Base-by-base conservation (phyloP, 441 rosid species). In the Populus hybrid region DNA sequence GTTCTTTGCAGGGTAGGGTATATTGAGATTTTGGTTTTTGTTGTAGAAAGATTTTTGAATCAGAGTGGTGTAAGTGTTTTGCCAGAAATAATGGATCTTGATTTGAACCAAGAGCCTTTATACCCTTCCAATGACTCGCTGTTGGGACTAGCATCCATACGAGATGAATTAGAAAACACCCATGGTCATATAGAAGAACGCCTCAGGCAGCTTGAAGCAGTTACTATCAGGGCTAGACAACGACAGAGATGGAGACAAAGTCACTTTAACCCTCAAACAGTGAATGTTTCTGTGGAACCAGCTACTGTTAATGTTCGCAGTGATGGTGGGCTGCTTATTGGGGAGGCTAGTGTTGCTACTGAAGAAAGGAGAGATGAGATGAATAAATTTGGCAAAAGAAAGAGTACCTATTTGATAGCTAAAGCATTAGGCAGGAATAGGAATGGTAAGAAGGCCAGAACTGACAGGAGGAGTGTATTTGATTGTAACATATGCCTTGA, bases 401-500 rank as follows among this genome's bases (percentile, higher is more conserved):
- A 73, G 20, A 35, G 77, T 84, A 77, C 80, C 14, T 77, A 81
- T 78, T 71, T 90, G 84, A 83, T 90, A 80, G 86, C 89, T 8
- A 87, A 87, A 78, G 93, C 93, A 12, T 80, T 90, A 73, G 86
- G 78, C 32, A 79, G 78, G 85, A 87, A 87, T 73, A 72, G 75
- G 7, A 76, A 76, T 70, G 65, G 35, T 23, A 78, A 46, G 57
- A 85, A 59, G 30, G 46, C 84, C 10, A 83, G 76, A 36, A 70
- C 66, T 46, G 85, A 81, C 46, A 46, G 57, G 57, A 67, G 73
- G 67, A 50, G 69, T 67, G 85, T 89, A 68, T 91, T 90, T 63
- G 93, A 91, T 73, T 93, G 97, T 87, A 90, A 91, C 69, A 90
- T 93, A 73, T 93, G 95, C 82, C 81, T 93, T 32, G 90, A 88